Conservation (phyloP, 2,329 filamentous ascomycete species). For the Botrytis byssoidea region DNA sequence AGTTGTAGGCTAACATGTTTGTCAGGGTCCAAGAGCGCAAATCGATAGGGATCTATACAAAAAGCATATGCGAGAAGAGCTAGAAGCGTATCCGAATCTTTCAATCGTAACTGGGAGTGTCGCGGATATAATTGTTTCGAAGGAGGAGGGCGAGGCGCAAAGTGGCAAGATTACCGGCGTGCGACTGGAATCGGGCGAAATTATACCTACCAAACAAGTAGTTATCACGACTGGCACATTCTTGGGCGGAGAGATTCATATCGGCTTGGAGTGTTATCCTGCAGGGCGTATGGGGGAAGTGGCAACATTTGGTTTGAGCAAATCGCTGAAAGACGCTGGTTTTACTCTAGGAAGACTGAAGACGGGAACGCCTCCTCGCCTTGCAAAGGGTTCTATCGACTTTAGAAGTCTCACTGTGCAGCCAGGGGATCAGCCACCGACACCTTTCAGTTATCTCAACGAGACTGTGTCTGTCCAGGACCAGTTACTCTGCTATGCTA, state of each 20-base stretch:
- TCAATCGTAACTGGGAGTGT: slow-evolving; percentile 83
- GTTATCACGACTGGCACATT: slow-evolving; percentile 97
- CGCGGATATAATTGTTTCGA: slow-evolving; percentile 82
- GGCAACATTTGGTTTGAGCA: slow-evolving; percentile 88
- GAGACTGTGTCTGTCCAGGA: slow-evolving; percentile 71
- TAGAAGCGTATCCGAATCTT: slow-evolving; percentile 73
- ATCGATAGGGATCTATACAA: slow-evolving; percentile 91
- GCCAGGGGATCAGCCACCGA: slow-evolving; percentile 78
- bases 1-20: neutral
- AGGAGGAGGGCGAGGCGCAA: slow-evolving; percentile 47
- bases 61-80: slow-evolving; percentile 84
- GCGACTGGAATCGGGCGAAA: slow-evolving; percentile 79
- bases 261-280: slow-evolving; percentile 79
- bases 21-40: slow-evolving; percentile 80
- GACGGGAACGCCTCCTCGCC: slow-evolving; percentile 88
- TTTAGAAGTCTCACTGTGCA: slow-evolving; percentile 71
- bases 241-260: slow-evolving; percentile 92
- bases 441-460: slow-evolving; percentile 90
- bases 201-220: slow-evolving; percentile 76
- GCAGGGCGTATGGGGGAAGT: slow-evolving; percentile 92
- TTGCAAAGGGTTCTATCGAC: slow-evolving; percentile 80
- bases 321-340: slow-evolving; percentile 82
- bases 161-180: slow-evolving; percentile 80
- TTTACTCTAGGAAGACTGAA: slow-evolving; percentile 89
- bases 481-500: slow-evolving; percentile 83